Conservation (phyloP, 768 basidiomycete genomes). For the button mushroom (Agaricus bisporus) region DNA sequence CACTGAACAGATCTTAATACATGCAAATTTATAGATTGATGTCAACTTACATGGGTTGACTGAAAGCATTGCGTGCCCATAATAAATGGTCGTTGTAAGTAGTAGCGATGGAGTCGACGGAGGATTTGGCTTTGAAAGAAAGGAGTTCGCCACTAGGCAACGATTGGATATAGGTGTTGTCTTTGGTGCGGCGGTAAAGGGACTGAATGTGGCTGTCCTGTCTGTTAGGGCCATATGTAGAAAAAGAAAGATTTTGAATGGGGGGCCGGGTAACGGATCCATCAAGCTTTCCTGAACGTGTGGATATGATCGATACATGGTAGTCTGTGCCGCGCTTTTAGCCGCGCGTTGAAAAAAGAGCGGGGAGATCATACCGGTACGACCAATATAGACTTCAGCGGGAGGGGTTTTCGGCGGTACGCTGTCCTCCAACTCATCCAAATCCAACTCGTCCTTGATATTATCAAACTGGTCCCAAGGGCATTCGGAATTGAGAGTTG, state of each 20-base stretch:
- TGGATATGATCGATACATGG: slow-evolving; percentile 71
- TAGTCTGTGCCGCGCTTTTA: slow-evolving; percentile 54
- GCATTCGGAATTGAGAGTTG: slow-evolving; percentile 69
- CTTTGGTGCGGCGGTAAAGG: slow-evolving; percentile 69
- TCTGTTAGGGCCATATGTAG: slow-evolving; percentile 90
- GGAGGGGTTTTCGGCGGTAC: slow-evolving; percentile 30
- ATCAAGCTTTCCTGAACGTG: slow-evolving; percentile 33
- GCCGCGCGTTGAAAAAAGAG: neutral
- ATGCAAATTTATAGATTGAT: neutral
- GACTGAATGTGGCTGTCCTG: slow-evolving; percentile 71
- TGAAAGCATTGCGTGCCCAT: slow-evolving; percentile 53
- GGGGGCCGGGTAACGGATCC: slow-evolving; percentile 21
- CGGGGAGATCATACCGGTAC: slow-evolving; percentile 33
- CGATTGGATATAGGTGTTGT: slow-evolving; percentile 77
- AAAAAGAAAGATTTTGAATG: slow-evolving; percentile 83
- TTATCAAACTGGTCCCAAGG: slow-evolving; percentile 69
- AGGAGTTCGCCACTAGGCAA: slow-evolving; percentile 75
- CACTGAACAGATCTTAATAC: slow-evolving; percentile 35
- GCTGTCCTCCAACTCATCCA: slow-evolving; percentile 39
- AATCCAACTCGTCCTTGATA: slow-evolving; percentile 36
- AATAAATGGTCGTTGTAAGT: slow-evolving; percentile 32
- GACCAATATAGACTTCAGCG: slow-evolving; percentile 44
- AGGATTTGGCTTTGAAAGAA: slow-evolving; percentile 50
- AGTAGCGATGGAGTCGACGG: slow-evolving; percentile 14
- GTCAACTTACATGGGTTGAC: slow-evolving; percentile 56